phyloP scores from a whole-genome alignment of 805 yeast species.

The Yarrowia sp. region DNA sequence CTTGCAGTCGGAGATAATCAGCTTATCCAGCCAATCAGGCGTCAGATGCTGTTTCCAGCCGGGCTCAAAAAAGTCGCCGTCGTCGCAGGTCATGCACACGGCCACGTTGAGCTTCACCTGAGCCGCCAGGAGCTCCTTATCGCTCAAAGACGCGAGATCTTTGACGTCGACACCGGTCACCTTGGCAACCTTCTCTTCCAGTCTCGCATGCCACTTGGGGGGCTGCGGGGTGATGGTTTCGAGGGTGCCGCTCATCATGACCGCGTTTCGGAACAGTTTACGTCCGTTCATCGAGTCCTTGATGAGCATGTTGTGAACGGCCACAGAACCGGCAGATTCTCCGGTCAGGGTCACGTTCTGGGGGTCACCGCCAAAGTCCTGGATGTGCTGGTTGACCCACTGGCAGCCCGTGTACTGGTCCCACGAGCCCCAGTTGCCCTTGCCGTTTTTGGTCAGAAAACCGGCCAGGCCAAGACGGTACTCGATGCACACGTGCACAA shows the following conservation, averaged over 20 bases:
- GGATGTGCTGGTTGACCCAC: constrained; percentile 57
- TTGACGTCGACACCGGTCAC: neutral
- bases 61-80: constrained; percentile 34
- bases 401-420: constrained; percentile 58
- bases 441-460: constrained; percentile 52
- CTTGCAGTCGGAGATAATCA: constrained; percentile 19
- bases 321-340: constrained; percentile 54
- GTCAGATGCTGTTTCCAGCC: constrained; percentile 30
- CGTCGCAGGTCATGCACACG: constrained; percentile 36
- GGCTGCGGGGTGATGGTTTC: constrained; percentile 38
- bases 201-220: constrained; percentile 25
- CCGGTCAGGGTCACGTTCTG: constrained; percentile 56
- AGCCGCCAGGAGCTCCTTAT: constrained; percentile 5
- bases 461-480: constrained; percentile 53
- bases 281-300: constrained; percentile 36
- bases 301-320: constrained; percentile 36
- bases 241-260: constrained; percentile 29
- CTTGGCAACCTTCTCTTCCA: constrained; percentile 26
- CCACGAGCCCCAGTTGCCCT: constrained; percentile 55
- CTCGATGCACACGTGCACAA: constrained; percentile 52
- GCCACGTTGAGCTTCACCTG: constrained; percentile 27
- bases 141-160: neutral
- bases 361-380: constrained; percentile 58
- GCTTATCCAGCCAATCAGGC: constrained; percentile 36
- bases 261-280: constrained; percentile 33